Base-by-base conservation (phyloP, 805 yeast genomes). In the Lipomyces sp. region DNA sequence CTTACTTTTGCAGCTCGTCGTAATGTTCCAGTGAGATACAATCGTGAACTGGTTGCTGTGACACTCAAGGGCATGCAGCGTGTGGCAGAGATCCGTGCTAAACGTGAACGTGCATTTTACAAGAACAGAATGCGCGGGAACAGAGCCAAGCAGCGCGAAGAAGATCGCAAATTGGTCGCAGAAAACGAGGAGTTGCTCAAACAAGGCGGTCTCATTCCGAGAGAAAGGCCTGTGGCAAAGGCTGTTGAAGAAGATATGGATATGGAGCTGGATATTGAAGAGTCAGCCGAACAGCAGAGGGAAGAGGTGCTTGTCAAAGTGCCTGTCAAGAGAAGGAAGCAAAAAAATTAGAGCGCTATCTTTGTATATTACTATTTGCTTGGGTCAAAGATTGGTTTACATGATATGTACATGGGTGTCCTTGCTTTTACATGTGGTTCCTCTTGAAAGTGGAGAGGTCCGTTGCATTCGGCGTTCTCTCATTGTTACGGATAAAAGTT, bases 91-190 rank as follows among this genome's bases (percentile, higher is more conserved):
- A 95, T 95, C 79, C 88, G 99, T 84, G 89, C 86, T 78, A 92
- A 88, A 84, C 89, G 99, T 83, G 99, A 95, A 81, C 86, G 96
- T 77, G 98, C 98, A 15, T 95, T 95, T 92, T 95, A 91, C 84
- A 94, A 93, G 92, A 92, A 93, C 83, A 90, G 99, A 87, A 95
- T 95, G 99, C 91, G 90, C 80, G 98, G 97, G 71, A 95, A 95
- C 82, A 90, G 88, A 80, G 97, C 90, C 73, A 86, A 87, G 79
- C 90, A 90, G 79, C 83, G 92, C 76, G 91, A 87, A 63, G 83
- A 89, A 65, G 99, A 95, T 81, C 87, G 87, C 81, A 91, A 91
- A 80, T 84, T 95, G 77, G 95, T 95, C 59, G 97, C 88, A 77
- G 82, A 86, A 65, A 86, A 95, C 81, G 97, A 97, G 73, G 97